Conservation (phyloP, 2,329 filamentous ascomycete genomes). For the Apiospora phragmitis region DNA sequence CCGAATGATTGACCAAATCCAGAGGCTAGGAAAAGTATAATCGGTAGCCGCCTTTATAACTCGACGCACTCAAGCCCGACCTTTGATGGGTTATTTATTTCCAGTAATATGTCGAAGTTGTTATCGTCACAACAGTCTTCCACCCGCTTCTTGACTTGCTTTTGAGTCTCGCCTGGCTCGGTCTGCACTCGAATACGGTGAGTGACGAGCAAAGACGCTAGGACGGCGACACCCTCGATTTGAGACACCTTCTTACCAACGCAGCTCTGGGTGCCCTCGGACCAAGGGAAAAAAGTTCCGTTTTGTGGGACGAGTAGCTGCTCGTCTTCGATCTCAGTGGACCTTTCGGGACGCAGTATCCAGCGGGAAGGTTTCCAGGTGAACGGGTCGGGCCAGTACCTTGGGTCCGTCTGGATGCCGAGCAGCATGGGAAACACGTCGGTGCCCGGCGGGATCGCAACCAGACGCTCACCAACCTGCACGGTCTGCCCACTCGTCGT, state of each 20-base stretch:
- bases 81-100: too few relatives aligned
- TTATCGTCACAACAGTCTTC: too few relatives aligned
- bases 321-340: slow-evolving; percentile 14
- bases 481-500: slow-evolving; percentile 16
- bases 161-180: too few relatives aligned
- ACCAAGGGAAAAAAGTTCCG: slow-evolving; percentile 24
- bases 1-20: too few relatives aligned
- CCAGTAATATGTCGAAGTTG: too few relatives aligned
- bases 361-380: slow-evolving; percentile 28
- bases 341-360: slow-evolving; percentile 12
- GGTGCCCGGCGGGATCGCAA: slow-evolving; percentile 23
- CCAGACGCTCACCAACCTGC: slow-evolving; percentile 17
- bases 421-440: slow-evolving; percentile 23
- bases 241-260: slow-evolving; percentile 34
- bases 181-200: too few relatives aligned
- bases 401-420: slow-evolving; percentile 26
- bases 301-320: slow-evolving; percentile 21
- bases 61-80: too few relatives aligned
- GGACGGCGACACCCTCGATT: slow-evolving; percentile 34
- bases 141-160: too few relatives aligned
- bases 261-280: slow-evolving; percentile 31
- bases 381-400: slow-evolving; percentile 23
- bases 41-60: too few relatives aligned
- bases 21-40: too few relatives aligned
- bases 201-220: too few relatives aligned